A percentile compares a stretch with the other conserved stretches of the same genome.
phyloP scores from a whole-genome alignment of 2,329 filamentous ascomycete species.

The Fusarium incarnatum region DNA sequence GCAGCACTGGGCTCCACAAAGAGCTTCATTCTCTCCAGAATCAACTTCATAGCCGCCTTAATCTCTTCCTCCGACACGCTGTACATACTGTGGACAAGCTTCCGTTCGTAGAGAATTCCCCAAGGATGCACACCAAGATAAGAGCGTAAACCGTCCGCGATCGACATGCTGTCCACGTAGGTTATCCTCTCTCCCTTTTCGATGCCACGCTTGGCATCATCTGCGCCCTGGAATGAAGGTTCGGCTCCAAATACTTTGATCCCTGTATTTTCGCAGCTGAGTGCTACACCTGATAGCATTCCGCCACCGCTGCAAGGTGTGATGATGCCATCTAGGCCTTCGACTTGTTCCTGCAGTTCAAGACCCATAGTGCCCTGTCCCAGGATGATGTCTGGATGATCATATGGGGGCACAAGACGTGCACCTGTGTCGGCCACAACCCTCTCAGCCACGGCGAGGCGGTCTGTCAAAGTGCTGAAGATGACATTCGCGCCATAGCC shows the following conservation, averaged over 20 bases:
- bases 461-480: conserved; percentile 2
- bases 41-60: not conserved
- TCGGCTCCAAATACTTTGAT: conserved; percentile 6
- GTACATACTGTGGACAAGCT: conserved; percentile 1
- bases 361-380: conserved; percentile 6
- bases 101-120: not conserved
- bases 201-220: conserved; percentile 4
- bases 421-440: not conserved
- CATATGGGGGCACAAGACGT: not conserved
- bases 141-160: not conserved
- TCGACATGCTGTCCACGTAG: not conserved
- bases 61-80: conserved; percentile 3
- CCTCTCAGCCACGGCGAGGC: not conserved
- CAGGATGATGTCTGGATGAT: not conserved
- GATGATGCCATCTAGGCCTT: not conserved
- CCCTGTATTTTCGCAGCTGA: not conserved
- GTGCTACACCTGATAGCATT: not conserved
- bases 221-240: not conserved
- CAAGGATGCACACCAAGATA: not conserved
- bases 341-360: not conserved
- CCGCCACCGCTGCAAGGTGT: not conserved
- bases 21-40: not conserved
- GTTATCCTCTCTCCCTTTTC: not conserved
- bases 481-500: conserved; percentile 1
- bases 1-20: conserved; percentile 3